Evolutionary conservation across 176 grass and related monocot species (phyloP).

Genomic region (Typha latifolia): DNA sequence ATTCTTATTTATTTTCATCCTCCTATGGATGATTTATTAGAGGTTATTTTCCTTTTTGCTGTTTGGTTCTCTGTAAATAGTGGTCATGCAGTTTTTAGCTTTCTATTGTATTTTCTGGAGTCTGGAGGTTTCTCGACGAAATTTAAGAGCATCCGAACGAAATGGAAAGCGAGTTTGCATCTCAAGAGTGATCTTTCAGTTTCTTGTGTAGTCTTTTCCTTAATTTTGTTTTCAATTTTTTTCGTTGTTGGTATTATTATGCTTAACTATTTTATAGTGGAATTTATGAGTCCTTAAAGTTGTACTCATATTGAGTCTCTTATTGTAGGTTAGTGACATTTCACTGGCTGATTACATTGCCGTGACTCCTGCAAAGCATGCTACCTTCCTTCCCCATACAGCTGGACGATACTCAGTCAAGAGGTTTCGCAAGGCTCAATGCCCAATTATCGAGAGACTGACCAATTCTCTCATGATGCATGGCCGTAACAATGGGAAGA

Average conservation of each 20-base stretch:
- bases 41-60: too few relatives aligned
- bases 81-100: too few relatives aligned
- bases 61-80: too few relatives aligned
- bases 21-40: too few relatives aligned
- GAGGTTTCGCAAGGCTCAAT: slow-evolving; percentile 63
- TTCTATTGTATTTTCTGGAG: too few relatives aligned
- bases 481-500: slow-evolving; percentile 66
- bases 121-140: too few relatives aligned
- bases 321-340: slow-evolving; percentile 50
- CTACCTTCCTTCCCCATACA: slow-evolving; percentile 55
- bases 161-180: too few relatives aligned
- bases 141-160: too few relatives aligned
- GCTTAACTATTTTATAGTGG: not conserved
- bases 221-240: too few relatives aligned
- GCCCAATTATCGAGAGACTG: slow-evolving; percentile 54
- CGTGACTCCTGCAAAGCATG: slow-evolving; percentile 40
- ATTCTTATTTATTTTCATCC: too few relatives aligned
- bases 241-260: not conserved
- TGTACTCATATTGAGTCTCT: not conserved
- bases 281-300: not conserved
- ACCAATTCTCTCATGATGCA: slow-evolving; percentile 78
- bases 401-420: slow-evolving; percentile 51
- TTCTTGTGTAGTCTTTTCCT: too few relatives aligned
- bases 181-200: too few relatives aligned
- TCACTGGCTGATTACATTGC: slow-evolving; percentile 53